These are phyloP conservation scores for Alternaria sp. DNA, from an alignment of 2,329 filamentous ascomycete species.

Conservation along the genomic window DNA sequence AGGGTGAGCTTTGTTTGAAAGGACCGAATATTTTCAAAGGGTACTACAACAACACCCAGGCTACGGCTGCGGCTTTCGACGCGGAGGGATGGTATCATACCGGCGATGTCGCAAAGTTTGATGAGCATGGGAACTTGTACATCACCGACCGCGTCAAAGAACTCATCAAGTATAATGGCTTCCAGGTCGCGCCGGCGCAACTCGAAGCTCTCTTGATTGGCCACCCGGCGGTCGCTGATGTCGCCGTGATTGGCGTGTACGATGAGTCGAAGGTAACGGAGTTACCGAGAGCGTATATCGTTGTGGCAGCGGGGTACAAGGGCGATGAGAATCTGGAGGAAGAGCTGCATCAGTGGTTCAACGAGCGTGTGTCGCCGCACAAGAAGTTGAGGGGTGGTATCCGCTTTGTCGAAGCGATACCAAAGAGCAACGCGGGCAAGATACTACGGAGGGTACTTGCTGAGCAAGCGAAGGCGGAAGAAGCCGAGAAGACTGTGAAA, in stretches of 20 bases:
- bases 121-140: constrained; percentile 38
- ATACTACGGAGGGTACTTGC: background rate
- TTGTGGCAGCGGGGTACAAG: background rate
- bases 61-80: background rate
- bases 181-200: constrained; percentile 66
- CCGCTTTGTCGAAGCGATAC: background rate
- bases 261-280: background rate
- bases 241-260: constrained; percentile 56
- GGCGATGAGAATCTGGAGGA: background rate
- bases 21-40: background rate
- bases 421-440: background rate
- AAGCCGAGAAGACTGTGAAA: background rate
- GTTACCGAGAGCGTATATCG: background rate
- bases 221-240: constrained; percentile 64
- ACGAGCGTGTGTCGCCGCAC: background rate
- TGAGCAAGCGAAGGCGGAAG: background rate
- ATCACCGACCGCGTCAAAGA: constrained; percentile 50
- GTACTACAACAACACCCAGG: background rate
- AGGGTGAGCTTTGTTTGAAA: background rate
- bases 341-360: background rate
- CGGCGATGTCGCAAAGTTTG: constrained; percentile 19
- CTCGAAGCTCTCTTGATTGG: constrained; percentile 62
- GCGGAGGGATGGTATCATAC: background rate
- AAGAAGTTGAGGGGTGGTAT: background rate
- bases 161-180: constrained; percentile 66